Evolutionary conservation across 148 eudicot species (phyloP), one percentile per base, ranked within the genome.

Genomic region (Persicaria maculosa): DNA sequence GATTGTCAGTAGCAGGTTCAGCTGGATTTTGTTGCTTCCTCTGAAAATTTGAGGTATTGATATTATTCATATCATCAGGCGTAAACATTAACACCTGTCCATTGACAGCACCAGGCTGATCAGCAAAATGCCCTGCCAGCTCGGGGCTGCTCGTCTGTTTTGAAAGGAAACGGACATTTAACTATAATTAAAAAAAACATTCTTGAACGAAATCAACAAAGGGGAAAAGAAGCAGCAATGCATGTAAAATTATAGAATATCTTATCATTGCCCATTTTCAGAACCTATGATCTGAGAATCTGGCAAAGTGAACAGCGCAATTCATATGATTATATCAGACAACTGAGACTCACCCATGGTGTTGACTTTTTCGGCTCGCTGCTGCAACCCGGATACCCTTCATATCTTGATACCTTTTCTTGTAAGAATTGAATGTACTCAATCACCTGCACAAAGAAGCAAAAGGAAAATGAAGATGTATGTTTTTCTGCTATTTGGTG

Each of bases 341-440:
- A 19, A 20, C 6, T 1, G 36, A 11, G 68, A 76, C 74, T 83
- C 84, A 91, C 98, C 96, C 87, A 85, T 52, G 85, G 88, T 79
- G 77, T 83, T 77, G 83, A 74, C 64, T 85, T 90, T 50, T 91
- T 74, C 48, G 86, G 87, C 73, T 88, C 91, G 55, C 85, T 79
- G 72, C 81, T 86, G 95, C 97, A 89, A 72, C 86, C 90, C 62
- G 88, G 91, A 82, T 87, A 86, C 47, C 88, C 93, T 77, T 94
- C 98, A 67, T 86, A 86, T 79, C 88, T 83, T 74, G 85, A 86
- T 19, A 94, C 97, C 78, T 86, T 91, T 78, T 94, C 97, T 81
- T 94, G 97, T 76, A 94, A 77, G 77, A 80, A 88, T 72, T 90
- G 96, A 79, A 94, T 88, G 82, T 94, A 91, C 74, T 94, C 97